phyloP scores from a whole-genome alignment of 2,329 filamentous ascomycete genomes.

The Colletotrichum acutatum region DNA sequence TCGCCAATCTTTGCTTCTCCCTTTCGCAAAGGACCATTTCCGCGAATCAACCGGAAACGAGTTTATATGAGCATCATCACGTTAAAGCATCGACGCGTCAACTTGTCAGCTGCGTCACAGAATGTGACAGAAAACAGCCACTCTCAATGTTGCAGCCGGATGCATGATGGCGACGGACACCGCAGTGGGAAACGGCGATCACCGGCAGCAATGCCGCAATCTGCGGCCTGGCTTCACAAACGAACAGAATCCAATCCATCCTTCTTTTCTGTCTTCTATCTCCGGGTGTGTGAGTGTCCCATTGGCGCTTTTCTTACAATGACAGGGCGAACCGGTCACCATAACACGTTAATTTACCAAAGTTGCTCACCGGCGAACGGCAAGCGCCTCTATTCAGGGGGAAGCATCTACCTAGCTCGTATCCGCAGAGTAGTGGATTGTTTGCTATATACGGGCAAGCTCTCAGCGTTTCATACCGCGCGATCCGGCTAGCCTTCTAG shows the following conservation, averaged over 20 bases:
- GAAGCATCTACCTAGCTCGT: not conserved
- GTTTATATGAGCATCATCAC: not conserved
- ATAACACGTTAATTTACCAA: not conserved
- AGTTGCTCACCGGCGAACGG: not conserved
- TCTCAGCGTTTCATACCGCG: constrained; percentile 10
- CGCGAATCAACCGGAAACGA: not conserved
- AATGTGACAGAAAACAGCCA: not conserved
- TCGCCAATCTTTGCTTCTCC: not conserved
- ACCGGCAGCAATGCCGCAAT: not conserved
- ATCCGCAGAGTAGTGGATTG: not conserved
- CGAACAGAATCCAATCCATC: not conserved
- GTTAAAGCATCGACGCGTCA: not conserved
- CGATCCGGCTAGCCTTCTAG: constrained; percentile 25
- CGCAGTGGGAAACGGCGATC: constrained; percentile 1
- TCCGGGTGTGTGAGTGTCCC: not conserved
- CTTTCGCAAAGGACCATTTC: not conserved
- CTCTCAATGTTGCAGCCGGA: constrained; percentile 19
- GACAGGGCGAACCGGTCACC: not conserved
- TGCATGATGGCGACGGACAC: not conserved
- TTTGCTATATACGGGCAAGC: not conserved
- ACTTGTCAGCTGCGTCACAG: not conserved
- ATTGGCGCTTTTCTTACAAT: not conserved
- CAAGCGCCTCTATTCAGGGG: constrained; percentile 20
- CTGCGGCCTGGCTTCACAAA: constrained; percentile 7
- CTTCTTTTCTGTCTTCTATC: not conserved